Percentiles rank a stretch among this genome's conserved stretches.
Evolutionary conservation across 805 yeast species (phyloP).

Genomic region (Kluyveromyces dobzhanskii): DNA sequence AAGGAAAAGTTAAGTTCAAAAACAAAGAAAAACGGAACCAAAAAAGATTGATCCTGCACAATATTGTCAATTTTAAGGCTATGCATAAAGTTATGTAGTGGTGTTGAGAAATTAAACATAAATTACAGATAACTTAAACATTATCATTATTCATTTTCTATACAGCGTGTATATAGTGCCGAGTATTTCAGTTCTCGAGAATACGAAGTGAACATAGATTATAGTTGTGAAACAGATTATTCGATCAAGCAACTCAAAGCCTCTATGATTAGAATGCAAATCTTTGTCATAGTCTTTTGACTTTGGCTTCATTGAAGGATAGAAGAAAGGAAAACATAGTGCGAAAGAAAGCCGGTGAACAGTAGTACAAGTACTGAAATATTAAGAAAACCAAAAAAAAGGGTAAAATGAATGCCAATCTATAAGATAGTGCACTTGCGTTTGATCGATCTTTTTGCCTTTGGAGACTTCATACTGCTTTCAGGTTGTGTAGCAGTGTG

Average conservation of each 20-base stretch:
- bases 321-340: neutral
- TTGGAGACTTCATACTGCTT: neutral
- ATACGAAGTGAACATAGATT: too few relatives aligned
- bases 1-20: neutral
- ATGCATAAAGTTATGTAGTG: too few relatives aligned
- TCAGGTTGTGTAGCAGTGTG: neutral
- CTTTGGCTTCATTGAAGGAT: too few relatives aligned
- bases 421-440: slow-evolving; percentile 20
- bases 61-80: too few relatives aligned
- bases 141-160: too few relatives aligned
- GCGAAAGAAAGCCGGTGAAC: neutral
- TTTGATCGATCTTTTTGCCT: slow-evolving; percentile 13
- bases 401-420: neutral
- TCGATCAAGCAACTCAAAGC: too few relatives aligned
- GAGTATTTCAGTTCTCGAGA: neutral
- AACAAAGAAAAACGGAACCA: neutral
- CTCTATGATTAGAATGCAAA: neutral
- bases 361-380: too few relatives aligned
- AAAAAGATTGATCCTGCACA: too few relatives aligned
- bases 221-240: too few relatives aligned
- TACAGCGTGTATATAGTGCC: too few relatives aligned
- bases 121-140: too few relatives aligned
- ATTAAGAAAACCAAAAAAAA: neutral
- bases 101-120: too few relatives aligned
- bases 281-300: neutral